Conservation (phyloP, 495 filamentous ascomycete genomes). For the Rhypophila decipiens region DNA sequence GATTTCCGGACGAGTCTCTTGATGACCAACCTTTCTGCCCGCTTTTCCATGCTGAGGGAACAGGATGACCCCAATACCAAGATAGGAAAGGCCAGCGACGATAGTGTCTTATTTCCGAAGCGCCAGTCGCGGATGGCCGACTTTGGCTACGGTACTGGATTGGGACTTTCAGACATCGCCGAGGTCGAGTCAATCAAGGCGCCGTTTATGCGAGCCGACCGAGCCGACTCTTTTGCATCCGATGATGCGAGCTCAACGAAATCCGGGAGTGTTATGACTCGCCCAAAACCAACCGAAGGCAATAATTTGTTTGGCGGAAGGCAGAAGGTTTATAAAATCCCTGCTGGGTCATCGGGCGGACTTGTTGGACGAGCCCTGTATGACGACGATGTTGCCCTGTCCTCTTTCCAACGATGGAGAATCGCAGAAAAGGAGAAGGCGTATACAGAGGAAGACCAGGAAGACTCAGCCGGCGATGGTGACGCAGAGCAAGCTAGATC, state of each 20-base stretch:
- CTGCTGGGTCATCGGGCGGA: constrained; percentile 44
- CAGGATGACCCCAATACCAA: constrained; percentile 85
- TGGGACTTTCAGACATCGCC: constrained; percentile 75
- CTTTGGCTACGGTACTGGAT: constrained; percentile 39
- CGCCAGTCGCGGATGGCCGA: constrained; percentile 65
- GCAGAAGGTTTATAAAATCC: constrained; percentile 92
- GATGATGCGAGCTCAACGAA: constrained; percentile 55
- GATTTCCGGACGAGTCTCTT: constrained; percentile 95
- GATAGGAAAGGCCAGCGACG: constrained; percentile 88
- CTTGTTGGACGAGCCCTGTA: constrained; percentile 71
- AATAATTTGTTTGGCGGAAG: constrained; percentile 94
- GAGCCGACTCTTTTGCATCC: constrained; percentile 48
- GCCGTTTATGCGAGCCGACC: constrained; percentile 38
- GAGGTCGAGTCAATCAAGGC: constrained; percentile 77
- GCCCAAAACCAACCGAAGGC: constrained; percentile 78
- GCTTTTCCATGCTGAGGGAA: constrained; percentile 93
- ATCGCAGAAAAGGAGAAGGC: constrained; percentile 49
- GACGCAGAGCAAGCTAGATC: constrained; percentile 38
- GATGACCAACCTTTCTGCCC: constrained; percentile 89
- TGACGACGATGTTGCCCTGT: constrained; percentile 76
- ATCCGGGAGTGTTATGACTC: constrained; percentile 69
- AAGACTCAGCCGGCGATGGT: constrained; percentile 33
- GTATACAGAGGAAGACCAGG: constrained; percentile 28
- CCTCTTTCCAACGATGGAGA: constrained; percentile 69
- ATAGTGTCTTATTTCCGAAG: constrained; percentile 82